phyloP scores from a whole-genome alignment of 1,139 yeast species.

The Hyphopichia fennica region DNA sequence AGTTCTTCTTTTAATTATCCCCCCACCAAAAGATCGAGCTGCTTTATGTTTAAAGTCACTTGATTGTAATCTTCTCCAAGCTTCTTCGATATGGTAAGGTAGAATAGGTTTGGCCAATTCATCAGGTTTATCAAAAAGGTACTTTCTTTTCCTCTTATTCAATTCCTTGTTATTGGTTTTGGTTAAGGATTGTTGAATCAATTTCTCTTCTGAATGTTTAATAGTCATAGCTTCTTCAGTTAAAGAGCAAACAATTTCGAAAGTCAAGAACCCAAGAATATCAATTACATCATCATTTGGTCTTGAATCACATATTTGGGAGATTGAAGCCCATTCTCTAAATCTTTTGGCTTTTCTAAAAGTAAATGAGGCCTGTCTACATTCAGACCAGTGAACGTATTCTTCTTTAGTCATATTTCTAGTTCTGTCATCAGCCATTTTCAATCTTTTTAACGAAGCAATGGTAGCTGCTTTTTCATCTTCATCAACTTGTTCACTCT shows the following conservation, averaged over 20 bases:
- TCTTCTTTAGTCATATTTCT: slow-evolving; percentile 93
- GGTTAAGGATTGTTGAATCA: slow-evolving; percentile 28
- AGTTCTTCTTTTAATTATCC: slow-evolving; percentile 48
- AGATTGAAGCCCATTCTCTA: slow-evolving; percentile 93
- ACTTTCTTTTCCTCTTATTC: slow-evolving; percentile 47
- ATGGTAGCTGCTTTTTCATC: slow-evolving; percentile 87
- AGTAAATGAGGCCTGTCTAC: slow-evolving; percentile 96
- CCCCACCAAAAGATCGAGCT: slow-evolving; percentile 75
- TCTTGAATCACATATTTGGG: slow-evolving; percentile 81
- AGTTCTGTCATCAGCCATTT: slow-evolving; percentile 93
- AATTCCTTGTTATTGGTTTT: slow-evolving; percentile 23
- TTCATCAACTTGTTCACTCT: slow-evolving; percentile 78
- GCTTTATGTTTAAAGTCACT: slow-evolving; percentile 64
- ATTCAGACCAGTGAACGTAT: slow-evolving; percentile 98
- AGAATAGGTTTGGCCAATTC: slow-evolving; percentile 79
- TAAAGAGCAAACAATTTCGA: slow-evolving; percentile 92
- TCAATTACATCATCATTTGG: slow-evolving; percentile 97
- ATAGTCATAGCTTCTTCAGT: slow-evolving; percentile 90
- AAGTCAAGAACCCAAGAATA: slow-evolving; percentile 89
- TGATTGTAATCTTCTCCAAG: slow-evolving; percentile 81
- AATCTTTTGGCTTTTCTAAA: slow-evolving; percentile 90
- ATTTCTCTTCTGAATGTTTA: slow-evolving; percentile 64
- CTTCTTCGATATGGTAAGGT: slow-evolving; percentile 86
- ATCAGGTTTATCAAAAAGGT: slow-evolving; percentile 88
- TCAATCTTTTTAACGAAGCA: slow-evolving; percentile 82